Percentiles rank a stretch among this genome's conserved stretches.
phyloP scores from a whole-genome alignment of 2,329 filamentous ascomycete genomes.

The Ophiosphaerella korrae region DNA sequence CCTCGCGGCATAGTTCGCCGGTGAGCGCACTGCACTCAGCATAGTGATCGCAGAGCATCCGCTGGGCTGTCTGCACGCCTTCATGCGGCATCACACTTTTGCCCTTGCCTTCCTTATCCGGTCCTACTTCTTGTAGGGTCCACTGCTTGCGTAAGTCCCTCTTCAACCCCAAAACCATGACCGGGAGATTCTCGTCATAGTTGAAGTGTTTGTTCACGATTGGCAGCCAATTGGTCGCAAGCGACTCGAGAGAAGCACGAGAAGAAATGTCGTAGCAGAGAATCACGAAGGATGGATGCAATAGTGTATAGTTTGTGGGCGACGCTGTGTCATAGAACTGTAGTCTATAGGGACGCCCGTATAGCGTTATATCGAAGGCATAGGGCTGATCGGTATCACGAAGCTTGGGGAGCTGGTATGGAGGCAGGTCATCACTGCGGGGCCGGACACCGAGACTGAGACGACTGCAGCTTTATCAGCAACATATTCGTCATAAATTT shows the following conservation, averaged over 20 bases:
- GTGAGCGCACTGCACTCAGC: conserved; percentile 67
- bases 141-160: conserved; percentile 59
- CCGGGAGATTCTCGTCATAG: conserved; percentile 56
- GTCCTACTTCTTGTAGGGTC: conserved; percentile 43
- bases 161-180: conserved; percentile 65
- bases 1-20: conserved; percentile 63
- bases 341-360: conserved; percentile 60
- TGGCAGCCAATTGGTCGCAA: conserved; percentile 53
- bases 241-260: conserved; percentile 55
- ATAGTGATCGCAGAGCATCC: conserved; percentile 65
- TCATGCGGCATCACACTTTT: conserved; percentile 58
- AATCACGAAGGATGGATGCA: conserved; percentile 60
- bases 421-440: conserved; percentile 34
- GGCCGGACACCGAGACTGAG: conserved; percentile 39
- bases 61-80: conserved; percentile 58
- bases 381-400: conserved; percentile 64
- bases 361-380: conserved; percentile 63
- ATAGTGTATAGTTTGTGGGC: conserved; percentile 62
- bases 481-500: not conserved
- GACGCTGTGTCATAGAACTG: conserved; percentile 63
- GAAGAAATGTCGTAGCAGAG: conserved; percentile 64
- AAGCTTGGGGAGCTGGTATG: conserved; percentile 50
- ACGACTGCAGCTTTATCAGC: conserved; percentile 21
- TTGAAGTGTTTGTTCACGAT: conserved; percentile 59
- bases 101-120: conserved; percentile 43